Conservation (phyloP, 805 yeast species). For the Pichia paraexigua region DNA sequence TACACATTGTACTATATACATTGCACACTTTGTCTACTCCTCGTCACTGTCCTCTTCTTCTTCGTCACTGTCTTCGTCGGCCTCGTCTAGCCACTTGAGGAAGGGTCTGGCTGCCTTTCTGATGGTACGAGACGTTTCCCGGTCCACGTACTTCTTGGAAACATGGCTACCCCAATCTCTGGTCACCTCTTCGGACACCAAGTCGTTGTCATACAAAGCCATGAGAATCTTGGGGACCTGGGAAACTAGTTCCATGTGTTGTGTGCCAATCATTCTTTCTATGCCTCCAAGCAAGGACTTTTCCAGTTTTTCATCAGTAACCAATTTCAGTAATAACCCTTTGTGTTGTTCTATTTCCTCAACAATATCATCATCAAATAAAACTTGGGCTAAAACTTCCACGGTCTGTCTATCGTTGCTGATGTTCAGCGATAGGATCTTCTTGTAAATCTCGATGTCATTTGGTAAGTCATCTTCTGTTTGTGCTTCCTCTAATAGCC, state of each 20-base stretch:
- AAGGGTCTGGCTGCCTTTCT: conserved; percentile 96
- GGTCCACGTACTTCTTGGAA: conserved; percentile 88
- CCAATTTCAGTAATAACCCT: conserved; percentile 74
- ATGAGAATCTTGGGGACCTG: conserved; percentile 75
- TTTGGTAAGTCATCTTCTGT: conserved; percentile 46
- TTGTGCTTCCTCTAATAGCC: conserved; percentile 50
- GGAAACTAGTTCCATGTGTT: conserved; percentile 60
- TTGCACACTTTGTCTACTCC: conserved; percentile 5
- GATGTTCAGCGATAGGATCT: conserved; percentile 73
- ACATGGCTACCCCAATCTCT: conserved; percentile 83
- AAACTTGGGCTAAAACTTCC: conserved; percentile 85
- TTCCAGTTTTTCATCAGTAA: conserved; percentile 63
- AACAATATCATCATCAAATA: conserved; percentile 73
- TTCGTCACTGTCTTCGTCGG: conserved; percentile 70
- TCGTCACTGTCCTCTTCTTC: conserved; percentile 38
- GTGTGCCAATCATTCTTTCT: conserved; percentile 85
- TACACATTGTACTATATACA: neutral
- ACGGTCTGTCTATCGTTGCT: conserved; percentile 65
- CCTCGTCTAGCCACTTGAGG: conserved; percentile 89
- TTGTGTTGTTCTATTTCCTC: conserved; percentile 67
- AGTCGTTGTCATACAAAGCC: conserved; percentile 73
- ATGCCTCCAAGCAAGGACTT: conserved; percentile 91
- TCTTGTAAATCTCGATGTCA: conserved; percentile 89
- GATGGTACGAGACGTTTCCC: conserved; percentile 85
- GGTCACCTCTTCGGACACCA: conserved; percentile 76